Base-by-base conservation (phyloP, 2,329 filamentous ascomycete species). In the Penicillium sp. region DNA sequence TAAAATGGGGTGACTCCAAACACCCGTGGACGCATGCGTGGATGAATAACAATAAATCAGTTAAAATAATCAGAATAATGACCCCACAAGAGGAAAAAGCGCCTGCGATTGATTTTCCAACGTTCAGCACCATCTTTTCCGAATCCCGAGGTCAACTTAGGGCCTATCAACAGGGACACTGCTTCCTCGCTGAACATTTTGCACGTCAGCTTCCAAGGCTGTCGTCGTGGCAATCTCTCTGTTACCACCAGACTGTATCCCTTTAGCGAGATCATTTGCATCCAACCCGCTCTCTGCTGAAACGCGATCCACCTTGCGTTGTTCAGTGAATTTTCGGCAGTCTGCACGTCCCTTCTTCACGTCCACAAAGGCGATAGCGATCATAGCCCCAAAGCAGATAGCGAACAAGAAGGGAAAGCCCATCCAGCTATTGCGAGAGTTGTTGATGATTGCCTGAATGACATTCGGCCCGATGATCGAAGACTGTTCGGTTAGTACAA, bases 401-500 rank as follows among this genome's bases (percentile, higher is more conserved):
- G 72, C 63, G 50, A 76, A 76, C 1, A 77, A 57, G 41, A 77
- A 77, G 4, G 73, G 74, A 47, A 76, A 77, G 4, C 74, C 74
- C 68, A 74, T 75, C 74, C 74, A 76, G 32, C 74, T 75, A 39
- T 76, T 77, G 27, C 72, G 69, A 0, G 72, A 73, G 31, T 65
- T 48, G 45, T 77, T 75, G 47, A 77, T 74, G 24, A 77, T 77
- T 3, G 72, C 75, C 59, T 77, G 74, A 11, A 76, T 70, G 29
- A 77, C 73, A 41, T 75, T 75, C 10, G 74, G 75, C 0, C 74
- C 74, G 42, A 77, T 75, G 21, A 77, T 75, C 2, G 73, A 75
- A 18, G 74, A 76, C 74, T 75, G n/a, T 14, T 3, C 7, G 32
- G 42, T 53, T 40, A 52, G 54, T 24, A n/a, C 16, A 10, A 38